These are phyloP conservation scores for Botryotinia narcissicola DNA, from an alignment of 2,329 filamentous ascomycete species.

Conservation along the genomic window DNA sequence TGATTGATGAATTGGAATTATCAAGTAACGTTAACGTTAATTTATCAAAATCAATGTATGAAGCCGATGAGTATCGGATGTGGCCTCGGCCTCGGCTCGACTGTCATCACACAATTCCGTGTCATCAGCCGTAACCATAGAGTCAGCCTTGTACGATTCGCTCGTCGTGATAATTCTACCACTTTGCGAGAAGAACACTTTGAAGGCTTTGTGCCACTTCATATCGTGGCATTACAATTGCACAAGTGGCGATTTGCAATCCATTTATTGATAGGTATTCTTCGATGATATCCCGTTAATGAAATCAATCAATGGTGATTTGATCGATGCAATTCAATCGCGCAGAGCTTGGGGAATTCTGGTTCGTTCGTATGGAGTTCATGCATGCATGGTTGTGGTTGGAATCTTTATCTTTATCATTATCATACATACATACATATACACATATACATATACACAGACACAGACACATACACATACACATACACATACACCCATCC, in stretches of 20 bases:
- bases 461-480: constrained; percentile 27
- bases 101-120: background rate
- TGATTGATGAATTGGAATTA: background rate
- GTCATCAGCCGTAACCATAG: constrained; percentile 29
- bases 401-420: background rate
- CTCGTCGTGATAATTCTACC: constrained; percentile 22
- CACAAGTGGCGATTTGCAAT: constrained; percentile 22
- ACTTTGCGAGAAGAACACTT: background rate
- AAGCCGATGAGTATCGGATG: background rate
- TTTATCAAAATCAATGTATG: background rate
- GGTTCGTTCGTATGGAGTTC: background rate
- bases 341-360: constrained; percentile 13
- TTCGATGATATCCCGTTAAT: background rate
- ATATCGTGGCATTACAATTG: constrained; percentile 34
- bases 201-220: constrained; percentile 23
- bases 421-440: constrained; percentile 16
- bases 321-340: constrained; percentile 17
- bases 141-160: constrained; percentile 33
- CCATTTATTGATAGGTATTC: background rate
- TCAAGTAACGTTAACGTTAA: background rate
- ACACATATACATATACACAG: constrained; percentile 23
- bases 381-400: constrained; percentile 11
- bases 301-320: constrained; percentile 21
- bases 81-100: background rate
- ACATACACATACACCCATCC: background rate